Conservation (phyloP, 768 basidiomycete genomes). For the Suillus lakei region DNA sequence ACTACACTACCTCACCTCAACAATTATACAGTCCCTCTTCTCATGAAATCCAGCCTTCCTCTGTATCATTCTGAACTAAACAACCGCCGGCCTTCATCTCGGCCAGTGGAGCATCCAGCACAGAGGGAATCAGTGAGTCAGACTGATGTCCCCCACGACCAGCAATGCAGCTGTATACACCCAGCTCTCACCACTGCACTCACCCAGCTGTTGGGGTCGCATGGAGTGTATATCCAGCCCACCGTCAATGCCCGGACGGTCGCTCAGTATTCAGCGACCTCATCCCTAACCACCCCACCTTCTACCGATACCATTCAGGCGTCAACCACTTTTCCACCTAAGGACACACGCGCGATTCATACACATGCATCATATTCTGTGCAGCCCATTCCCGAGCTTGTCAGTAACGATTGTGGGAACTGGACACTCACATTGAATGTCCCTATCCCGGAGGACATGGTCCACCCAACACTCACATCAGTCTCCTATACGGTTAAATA, state of each 20-base stretch:
- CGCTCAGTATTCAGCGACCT: neutral
- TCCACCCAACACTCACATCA: neutral
- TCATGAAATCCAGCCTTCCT: neutral
- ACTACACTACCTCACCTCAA: neutral
- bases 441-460: neutral
- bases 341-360: neutral
- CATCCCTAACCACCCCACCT: neutral
- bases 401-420: neutral
- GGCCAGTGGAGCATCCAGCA: neutral
- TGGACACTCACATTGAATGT: constrained; percentile 1
- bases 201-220: neutral
- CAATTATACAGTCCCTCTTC: neutral
- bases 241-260: neutral
- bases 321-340: neutral
- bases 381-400: neutral
- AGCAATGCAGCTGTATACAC: neutral
- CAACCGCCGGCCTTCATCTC: neutral
- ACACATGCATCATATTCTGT: neutral
- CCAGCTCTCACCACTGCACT: neutral
- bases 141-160: neutral
- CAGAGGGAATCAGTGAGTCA: neutral
- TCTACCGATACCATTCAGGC: neutral
- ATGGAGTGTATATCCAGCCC: neutral
- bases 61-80: neutral
- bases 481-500: neutral